Percentiles rank a stretch among this genome's conserved stretches.
These are phyloP conservation scores for Cenchrus fungigraminus DNA, from an alignment of 176 grass and related monocot genomes.

Conservation along the genomic window DNA sequence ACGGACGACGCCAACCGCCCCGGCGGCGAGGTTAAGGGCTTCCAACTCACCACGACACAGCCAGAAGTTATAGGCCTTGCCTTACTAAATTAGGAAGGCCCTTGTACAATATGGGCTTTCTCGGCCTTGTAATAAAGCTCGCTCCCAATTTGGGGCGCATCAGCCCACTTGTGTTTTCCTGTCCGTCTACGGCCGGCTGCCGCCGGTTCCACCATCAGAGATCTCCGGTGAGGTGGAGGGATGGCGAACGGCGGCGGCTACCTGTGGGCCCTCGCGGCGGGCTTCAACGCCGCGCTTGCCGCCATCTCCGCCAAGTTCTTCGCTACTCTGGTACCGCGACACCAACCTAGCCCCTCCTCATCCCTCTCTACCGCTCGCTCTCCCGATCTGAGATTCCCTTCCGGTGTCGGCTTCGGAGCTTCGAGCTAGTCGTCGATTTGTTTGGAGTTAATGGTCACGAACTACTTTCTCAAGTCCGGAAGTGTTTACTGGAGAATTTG, in stretches of 20 bases:
- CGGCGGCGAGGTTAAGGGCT: too few species aligned
- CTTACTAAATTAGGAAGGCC: not conserved
- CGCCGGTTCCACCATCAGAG: not conserved
- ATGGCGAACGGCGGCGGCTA: conserved; percentile 59
- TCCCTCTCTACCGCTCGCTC: not conserved
- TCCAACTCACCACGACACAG: too few species aligned
- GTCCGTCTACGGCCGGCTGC: not conserved
- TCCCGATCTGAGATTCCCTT: not conserved
- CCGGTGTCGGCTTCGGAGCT: not conserved
- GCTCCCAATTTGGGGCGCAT: not conserved
- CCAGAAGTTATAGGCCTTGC: not conserved
- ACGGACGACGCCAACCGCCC: too few species aligned
- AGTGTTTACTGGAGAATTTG: not conserved
- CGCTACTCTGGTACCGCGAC: conserved; percentile 52
- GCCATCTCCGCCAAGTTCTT: conserved; percentile 87
- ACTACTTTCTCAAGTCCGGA: not conserved
- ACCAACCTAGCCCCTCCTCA: not conserved
- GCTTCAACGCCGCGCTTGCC: conserved; percentile 76
- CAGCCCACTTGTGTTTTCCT: not conserved
- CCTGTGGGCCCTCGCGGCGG: conserved; percentile 72
- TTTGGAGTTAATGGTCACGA: not conserved
- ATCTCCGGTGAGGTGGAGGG: conserved; percentile 46
- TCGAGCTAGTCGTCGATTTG: not conserved
- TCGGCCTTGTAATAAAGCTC: not conserved
- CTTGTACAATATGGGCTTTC: not conserved